Conservation (phyloP, 768 basidiomycete genomes). For the Pleurotus salmoneostramineus region DNA sequence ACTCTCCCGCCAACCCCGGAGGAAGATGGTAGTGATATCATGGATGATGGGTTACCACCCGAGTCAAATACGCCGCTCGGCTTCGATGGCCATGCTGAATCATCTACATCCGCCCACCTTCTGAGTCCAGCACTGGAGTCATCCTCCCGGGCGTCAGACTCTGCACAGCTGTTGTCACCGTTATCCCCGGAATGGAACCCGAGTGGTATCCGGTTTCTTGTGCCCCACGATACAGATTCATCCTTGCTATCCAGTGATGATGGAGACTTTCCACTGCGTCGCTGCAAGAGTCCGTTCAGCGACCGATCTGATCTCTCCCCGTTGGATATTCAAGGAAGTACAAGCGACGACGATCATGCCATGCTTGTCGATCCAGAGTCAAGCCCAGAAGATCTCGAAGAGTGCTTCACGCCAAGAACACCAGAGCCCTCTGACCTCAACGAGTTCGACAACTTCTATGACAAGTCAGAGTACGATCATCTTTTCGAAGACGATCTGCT, state of each 20-base stretch:
- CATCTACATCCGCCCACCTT: background rate
- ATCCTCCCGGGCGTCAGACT: slow-evolving; percentile 8
- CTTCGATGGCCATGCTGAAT: slow-evolving; percentile 11
- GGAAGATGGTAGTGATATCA: background rate
- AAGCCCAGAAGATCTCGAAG: slow-evolving; percentile 4
- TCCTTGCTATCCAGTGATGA: slow-evolving; percentile 2
- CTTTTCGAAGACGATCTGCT: background rate
- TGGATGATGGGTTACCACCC: background rate
- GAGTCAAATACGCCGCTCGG: background rate
- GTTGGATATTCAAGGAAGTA: slow-evolving; percentile 17
- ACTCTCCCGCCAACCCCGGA: slow-evolving; percentile 1
- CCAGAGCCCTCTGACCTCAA: background rate
- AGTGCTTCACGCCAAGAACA: background rate
- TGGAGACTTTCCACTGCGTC: background rate
- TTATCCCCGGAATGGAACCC: slow-evolving; percentile 29
- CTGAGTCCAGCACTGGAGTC: background rate
- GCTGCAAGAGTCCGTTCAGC: background rate
- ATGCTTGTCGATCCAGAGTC: background rate
- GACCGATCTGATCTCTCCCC: slow-evolving; percentile 10
- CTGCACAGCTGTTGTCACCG: slow-evolving; percentile 23
- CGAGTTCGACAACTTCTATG: background rate
- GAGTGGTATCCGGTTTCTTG: slow-evolving; percentile 7
- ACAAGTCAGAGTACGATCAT: background rate
- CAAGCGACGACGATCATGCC: background rate
- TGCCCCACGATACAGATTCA: slow-evolving; percentile 14